Evolutionary conservation across 2,329 filamentous ascomycete genomes (phyloP).

Genomic region (Chlorencoelia australis): DNA sequence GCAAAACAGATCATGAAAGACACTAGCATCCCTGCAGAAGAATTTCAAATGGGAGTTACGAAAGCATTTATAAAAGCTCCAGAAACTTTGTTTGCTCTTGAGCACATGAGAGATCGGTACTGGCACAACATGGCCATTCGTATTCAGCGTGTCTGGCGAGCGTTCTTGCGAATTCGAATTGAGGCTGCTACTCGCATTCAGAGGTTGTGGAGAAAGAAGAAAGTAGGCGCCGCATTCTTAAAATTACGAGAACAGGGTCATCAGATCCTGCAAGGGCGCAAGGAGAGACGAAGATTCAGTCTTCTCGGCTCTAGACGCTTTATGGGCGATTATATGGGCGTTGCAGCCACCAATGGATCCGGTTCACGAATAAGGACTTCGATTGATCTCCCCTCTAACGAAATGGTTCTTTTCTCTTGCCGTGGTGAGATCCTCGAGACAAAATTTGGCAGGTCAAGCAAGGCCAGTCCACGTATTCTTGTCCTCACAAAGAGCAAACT

Average conservation of each 20-base stretch:
- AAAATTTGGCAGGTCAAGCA: conserved; percentile 94
- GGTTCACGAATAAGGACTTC: conserved; percentile 72
- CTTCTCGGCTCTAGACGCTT: conserved; percentile 85
- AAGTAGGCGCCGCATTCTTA: conserved; percentile 79
- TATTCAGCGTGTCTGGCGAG: conserved; percentile 95
- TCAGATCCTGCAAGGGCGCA: conserved; percentile 67
- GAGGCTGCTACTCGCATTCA: conserved; percentile 94
- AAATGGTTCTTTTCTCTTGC: conserved; percentile 79
- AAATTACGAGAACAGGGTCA: conserved; percentile 84
- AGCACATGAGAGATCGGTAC: conserved; percentile 95
- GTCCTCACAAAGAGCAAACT: conserved; percentile 79
- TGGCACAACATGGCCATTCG: conserved; percentile 99
- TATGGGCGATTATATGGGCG: conserved; percentile 86
- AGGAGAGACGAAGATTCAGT: conserved; percentile 87
- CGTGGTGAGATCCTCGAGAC: conserved; percentile 82
- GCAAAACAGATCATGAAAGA: conserved; percentile 91
- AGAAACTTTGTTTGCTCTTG: conserved; percentile 89
- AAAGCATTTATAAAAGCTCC: conserved; percentile 98
- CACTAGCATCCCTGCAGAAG: conserved; percentile 86
- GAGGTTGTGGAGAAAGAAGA: conserved; percentile 89
- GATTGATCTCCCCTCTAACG: conserved; percentile 60
- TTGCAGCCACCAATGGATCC: conserved; percentile 69
- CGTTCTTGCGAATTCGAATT: conserved; percentile 83
- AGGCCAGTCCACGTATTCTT: conserved; percentile 75
- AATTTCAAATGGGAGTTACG: conserved; percentile 93